Conservation (phyloP, 2,329 filamentous ascomycete species). For the Tolypocladium pustulatum region DNA sequence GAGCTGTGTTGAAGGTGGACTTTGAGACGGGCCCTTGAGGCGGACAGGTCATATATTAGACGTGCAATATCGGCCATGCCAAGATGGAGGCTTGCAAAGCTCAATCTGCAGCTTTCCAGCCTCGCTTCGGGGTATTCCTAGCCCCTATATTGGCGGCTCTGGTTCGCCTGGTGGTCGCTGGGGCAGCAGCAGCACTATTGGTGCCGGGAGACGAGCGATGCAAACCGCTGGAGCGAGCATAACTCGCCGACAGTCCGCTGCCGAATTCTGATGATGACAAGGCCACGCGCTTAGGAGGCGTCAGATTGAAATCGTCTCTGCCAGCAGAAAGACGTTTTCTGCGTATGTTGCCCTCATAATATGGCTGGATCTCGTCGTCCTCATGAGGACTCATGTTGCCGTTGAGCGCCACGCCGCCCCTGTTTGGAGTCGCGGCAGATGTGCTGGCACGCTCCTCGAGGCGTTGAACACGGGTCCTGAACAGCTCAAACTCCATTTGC, state of each 20-base stretch:
- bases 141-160: neutral
- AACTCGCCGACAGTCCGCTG: conserved; percentile 2
- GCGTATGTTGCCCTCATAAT: conserved; percentile 5
- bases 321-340: conserved; percentile 8
- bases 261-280: conserved; percentile 12
- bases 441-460: conserved; percentile 14
- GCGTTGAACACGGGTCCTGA: conserved; percentile 24
- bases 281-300: conserved; percentile 13
- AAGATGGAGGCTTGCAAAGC: neutral
- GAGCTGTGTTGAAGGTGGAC: conserved; percentile 30
- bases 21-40: conserved; percentile 15
- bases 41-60: too few relatives aligned
- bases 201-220: conserved; percentile 9
- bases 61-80: neutral
- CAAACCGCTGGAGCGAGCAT: conserved; percentile 3
- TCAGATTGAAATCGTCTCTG: conserved; percentile 8
- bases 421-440: neutral
- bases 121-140: neutral
- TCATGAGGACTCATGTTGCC: neutral
- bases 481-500: conserved; percentile 30
- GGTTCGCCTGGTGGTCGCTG: conserved; percentile 1
- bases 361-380: neutral
- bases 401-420: neutral
- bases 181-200: neutral
- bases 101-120: conserved; percentile 5